A percentile compares a stretch with the other conserved stretches of the same genome.
Evolutionary conservation across 2,329 filamentous ascomycete genomes (phyloP).

Genomic region (Phyllosticta citrichinensis): DNA sequence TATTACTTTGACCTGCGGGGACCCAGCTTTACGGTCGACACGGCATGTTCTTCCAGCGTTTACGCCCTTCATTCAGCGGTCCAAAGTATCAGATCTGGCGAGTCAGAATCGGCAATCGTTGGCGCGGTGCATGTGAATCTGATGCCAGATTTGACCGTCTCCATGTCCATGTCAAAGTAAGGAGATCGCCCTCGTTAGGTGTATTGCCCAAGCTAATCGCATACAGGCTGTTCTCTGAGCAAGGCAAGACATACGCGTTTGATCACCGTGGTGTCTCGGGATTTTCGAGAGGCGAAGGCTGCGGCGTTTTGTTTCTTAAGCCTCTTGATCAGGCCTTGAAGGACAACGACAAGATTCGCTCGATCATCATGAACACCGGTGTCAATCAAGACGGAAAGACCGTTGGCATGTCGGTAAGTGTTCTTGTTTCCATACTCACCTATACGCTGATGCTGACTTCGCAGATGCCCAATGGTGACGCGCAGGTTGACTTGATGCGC

Average conservation of each 20-base stretch:
- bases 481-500: constrained; percentile 28
- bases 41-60: constrained; percentile 23
- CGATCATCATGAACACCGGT: constrained; percentile 32
- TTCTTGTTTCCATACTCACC: too few relatives aligned
- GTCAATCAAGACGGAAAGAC: constrained; percentile 40
- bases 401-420: constrained; percentile 1
- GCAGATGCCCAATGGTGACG: constrained; percentile 45
- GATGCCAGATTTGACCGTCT: constrained; percentile 11
- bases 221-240: constrained; percentile 19
- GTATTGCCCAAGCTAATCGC: not conserved
- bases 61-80: constrained; percentile 21
- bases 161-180: constrained; percentile 13
- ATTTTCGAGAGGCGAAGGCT: constrained; percentile 55
- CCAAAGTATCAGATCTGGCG: constrained; percentile 15
- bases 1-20: constrained; percentile 23
- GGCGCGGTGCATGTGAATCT: constrained; percentile 12
- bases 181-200: not conserved
- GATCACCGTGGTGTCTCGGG: constrained; percentile 48
- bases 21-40: constrained; percentile 23
- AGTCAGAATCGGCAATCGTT: constrained; percentile 13
- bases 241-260: constrained; percentile 24
- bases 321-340: constrained; percentile 46
- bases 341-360: constrained; percentile 44
- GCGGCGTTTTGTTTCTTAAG: constrained; percentile 50
- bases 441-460: constrained; percentile 31